Conservation (phyloP, 1,284 basidiomycete species). For the Melampsora larici-populina region DNA sequence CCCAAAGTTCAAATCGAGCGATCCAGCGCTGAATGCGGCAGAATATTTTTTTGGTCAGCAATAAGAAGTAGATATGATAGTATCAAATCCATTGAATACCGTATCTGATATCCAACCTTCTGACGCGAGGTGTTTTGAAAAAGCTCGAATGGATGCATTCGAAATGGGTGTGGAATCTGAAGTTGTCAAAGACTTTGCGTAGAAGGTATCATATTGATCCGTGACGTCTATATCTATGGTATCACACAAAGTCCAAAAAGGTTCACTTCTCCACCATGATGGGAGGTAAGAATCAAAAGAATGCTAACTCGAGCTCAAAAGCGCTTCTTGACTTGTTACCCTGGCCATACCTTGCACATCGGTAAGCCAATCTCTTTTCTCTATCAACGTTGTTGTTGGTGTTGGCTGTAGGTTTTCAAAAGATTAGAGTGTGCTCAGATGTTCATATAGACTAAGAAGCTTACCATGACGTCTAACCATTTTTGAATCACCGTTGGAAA, state of each 20-base stretch:
- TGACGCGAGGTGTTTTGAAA: slow-evolving; percentile 46
- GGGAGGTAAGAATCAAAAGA: background rate
- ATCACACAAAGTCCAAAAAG: background rate
- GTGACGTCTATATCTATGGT: slow-evolving; percentile 16
- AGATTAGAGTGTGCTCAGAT: background rate
- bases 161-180: slow-evolving; percentile 45
- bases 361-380: slow-evolving; percentile 14
- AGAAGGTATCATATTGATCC: slow-evolving; percentile 46
- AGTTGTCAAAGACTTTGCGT: slow-evolving; percentile 48
- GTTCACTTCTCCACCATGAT: background rate
- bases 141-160: slow-evolving; percentile 43
- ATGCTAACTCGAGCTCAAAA: slow-evolving; percentile 8
- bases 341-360: background rate
- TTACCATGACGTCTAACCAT: slow-evolving; percentile 19
- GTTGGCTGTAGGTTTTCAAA: background rate
- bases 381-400: background rate
- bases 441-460: background rate
- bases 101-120: slow-evolving; percentile 44
- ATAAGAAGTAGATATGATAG: no score
- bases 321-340: no score
- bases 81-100: background rate
- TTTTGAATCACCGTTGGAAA: background rate
- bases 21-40: slow-evolving; percentile 13
- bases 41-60: no score
- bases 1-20: slow-evolving; percentile 22